Conservation (phyloP, 306 rosid genomes). For the Ochetophila trinervis region DNA sequence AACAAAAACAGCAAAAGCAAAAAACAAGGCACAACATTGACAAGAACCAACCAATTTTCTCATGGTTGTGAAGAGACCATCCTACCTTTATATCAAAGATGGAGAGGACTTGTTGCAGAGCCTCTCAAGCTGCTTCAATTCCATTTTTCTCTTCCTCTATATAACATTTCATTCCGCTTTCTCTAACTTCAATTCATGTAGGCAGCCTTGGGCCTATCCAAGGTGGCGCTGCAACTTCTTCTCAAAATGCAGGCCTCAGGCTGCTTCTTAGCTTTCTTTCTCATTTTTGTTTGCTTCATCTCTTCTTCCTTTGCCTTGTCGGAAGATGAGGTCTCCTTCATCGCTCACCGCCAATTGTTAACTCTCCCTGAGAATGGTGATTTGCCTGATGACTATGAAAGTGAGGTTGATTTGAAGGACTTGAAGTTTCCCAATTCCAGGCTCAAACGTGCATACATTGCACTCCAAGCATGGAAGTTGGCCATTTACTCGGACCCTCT, state of each 20-base stretch:
- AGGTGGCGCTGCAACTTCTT: conserved; percentile 26
- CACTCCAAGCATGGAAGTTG: conserved; percentile 34
- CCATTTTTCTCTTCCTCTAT: no score
- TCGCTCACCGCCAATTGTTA: conserved; percentile 24
- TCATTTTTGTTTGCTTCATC: not conserved
- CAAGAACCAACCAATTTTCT: not conserved
- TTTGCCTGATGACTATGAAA: conserved; percentile 23
- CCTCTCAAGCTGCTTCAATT: conserved; percentile 16
- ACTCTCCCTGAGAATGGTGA: conserved; percentile 18
- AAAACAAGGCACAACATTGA: not conserved
- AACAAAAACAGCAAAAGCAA: not conserved
- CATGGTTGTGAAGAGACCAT: not conserved
- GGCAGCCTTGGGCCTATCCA: conserved; percentile 37
- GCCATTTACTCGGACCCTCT: conserved; percentile 26
- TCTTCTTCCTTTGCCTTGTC: conserved; percentile 15
- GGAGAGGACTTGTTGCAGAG: conserved; percentile 20
- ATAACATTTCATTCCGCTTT: not conserved
- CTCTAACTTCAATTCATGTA: conserved; percentile 2
- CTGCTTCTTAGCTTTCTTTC: conserved; percentile 17
- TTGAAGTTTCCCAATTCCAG: conserved; percentile 23
- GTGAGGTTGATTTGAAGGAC: conserved; percentile 3
- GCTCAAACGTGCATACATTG: conserved; percentile 36
- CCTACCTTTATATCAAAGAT: not conserved
- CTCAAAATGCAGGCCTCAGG: conserved; percentile 30
- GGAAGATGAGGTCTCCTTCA: conserved; percentile 26